phyloP scores from a whole-genome alignment of 2,329 filamentous ascomycete genomes.

The Apiospora kogelbergensis region DNA sequence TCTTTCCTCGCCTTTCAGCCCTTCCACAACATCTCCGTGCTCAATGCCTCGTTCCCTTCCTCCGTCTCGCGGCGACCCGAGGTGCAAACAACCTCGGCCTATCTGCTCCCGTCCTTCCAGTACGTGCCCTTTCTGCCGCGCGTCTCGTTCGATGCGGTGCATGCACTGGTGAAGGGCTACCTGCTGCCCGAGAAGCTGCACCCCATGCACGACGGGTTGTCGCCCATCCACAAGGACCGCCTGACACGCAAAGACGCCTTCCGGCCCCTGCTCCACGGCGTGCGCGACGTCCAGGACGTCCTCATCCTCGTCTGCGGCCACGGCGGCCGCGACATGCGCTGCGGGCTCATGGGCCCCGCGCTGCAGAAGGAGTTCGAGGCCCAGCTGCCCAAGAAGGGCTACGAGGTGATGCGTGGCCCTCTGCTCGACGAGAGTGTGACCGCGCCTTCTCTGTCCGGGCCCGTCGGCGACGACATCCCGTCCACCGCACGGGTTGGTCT shows the following conservation, averaged over 20 bases:
- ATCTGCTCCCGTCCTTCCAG: constrained; percentile 81
- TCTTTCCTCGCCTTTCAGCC: constrained; percentile 53
- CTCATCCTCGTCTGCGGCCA: constrained; percentile 89
- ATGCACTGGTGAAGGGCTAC: constrained; percentile 63
- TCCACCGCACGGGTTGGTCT: constrained; percentile 61
- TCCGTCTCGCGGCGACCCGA: constrained; percentile 35
- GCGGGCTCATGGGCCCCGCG: constrained; percentile 76
- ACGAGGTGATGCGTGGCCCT: constrained; percentile 48
- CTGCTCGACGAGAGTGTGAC: constrained; percentile 39
- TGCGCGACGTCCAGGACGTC: constrained; percentile 64
- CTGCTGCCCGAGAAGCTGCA: constrained; percentile 65
- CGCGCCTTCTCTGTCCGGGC: constrained; percentile 24
- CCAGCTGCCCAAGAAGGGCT: constrained; percentile 50
- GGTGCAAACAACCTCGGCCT: constrained; percentile 61
- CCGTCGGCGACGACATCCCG: constrained; percentile 18
- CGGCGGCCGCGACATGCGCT: constrained; percentile 76
- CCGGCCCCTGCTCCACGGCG: constrained; percentile 51
- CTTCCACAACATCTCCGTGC: constrained; percentile 76
- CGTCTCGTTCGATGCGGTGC: constrained; percentile 53
- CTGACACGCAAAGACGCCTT: constrained; percentile 51
- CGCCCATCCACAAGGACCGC: constrained; percentile 56
- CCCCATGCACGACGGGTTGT: constrained; percentile 57
- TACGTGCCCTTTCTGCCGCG: constrained; percentile 73
- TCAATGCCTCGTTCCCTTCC: constrained; percentile 73
- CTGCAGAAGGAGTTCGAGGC: constrained; percentile 69